These are phyloP conservation scores for Exophiala oligosperma DNA, from an alignment of 2,329 filamentous ascomycete species.

Conservation along the genomic window DNA sequence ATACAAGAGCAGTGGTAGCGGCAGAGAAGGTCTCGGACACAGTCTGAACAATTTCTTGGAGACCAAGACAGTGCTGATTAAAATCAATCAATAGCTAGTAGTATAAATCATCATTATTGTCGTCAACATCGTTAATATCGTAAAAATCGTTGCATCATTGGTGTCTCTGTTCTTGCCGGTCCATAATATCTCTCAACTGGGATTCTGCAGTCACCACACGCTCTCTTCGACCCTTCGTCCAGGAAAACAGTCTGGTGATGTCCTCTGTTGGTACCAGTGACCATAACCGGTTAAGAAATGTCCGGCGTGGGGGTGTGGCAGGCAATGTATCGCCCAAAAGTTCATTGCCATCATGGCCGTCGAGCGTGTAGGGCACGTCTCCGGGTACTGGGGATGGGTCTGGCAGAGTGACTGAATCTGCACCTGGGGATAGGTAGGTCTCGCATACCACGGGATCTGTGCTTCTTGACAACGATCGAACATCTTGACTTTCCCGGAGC, in stretches of 20 bases:
- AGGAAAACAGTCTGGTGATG: constrained; percentile 13
- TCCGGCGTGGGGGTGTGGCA: constrained; percentile 1
- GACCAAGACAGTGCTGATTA: constrained; percentile 54
- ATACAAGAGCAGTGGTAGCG: constrained; percentile 76
- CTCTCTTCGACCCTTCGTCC: constrained; percentile 9
- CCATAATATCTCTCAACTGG: constrained; percentile 23
- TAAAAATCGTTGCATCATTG: neutral
- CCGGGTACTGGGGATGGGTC: constrained; percentile 25
- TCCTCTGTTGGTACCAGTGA: constrained; percentile 14
- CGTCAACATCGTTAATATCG: neutral
- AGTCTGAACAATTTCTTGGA: constrained; percentile 62
- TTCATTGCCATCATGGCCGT: constrained; percentile 25
- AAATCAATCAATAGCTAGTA: constrained; percentile 25
- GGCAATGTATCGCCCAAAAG: constrained; percentile 18
- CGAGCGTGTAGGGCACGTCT: constrained; percentile 24
- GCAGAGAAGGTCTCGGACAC: constrained; percentile 71
- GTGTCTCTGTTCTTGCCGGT: constrained; percentile 10
- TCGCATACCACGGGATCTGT: constrained; percentile 28
- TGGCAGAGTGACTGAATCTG: constrained; percentile 22
- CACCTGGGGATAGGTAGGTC: constrained; percentile 26
- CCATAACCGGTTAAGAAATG: constrained; percentile 12
- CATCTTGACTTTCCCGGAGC: neutral
- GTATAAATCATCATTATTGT: constrained; percentile 13
- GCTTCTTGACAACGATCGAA: constrained; percentile 4
- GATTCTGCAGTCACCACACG: constrained; percentile 22